Conservation (phyloP, 805 yeast species). For the Zygotorulaspora chibaensis region DNA sequence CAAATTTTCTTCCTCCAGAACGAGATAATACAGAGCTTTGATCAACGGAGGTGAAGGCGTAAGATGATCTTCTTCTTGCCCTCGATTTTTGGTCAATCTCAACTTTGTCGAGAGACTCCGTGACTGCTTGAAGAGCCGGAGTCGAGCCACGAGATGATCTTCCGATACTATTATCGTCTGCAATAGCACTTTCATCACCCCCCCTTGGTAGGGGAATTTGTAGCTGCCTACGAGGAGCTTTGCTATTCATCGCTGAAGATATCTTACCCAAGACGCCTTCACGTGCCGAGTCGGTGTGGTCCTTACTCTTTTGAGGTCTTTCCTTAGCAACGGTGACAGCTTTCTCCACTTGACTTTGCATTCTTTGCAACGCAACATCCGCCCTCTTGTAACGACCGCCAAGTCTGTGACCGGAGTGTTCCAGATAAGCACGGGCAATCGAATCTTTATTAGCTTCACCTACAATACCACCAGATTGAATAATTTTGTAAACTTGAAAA, state of each 20-base stretch:
- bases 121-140: conserved; percentile 31
- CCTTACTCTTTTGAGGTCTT: conserved; percentile 61
- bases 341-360: conserved; percentile 96
- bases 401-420: conserved; percentile 84
- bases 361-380: conserved; percentile 87
- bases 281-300: conserved; percentile 35
- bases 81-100: conserved; percentile 25
- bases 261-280: conserved; percentile 92
- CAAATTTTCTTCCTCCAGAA: conserved; percentile 47
- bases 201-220: conserved; percentile 43
- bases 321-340: conserved; percentile 95
- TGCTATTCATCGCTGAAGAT: conserved; percentile 72
- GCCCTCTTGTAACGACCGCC: conserved; percentile 83
- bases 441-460: conserved; percentile 54
- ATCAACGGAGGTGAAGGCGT: conserved; percentile 34
- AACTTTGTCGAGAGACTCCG: conserved; percentile 31
- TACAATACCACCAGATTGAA: conserved; percentile 47
- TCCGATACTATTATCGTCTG: conserved; percentile 14
- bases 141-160: conserved; percentile 19
- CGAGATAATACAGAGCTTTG: conserved; percentile 34
- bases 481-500: conserved; percentile 82
- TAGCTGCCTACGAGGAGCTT: conserved; percentile 83
- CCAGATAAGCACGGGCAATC: conserved; percentile 89
- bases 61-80: conserved; percentile 36
- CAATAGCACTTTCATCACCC: conserved; percentile 34